Base-by-base conservation (phyloP, 768 basidiomycete genomes). In the Chiua virens region DNA sequence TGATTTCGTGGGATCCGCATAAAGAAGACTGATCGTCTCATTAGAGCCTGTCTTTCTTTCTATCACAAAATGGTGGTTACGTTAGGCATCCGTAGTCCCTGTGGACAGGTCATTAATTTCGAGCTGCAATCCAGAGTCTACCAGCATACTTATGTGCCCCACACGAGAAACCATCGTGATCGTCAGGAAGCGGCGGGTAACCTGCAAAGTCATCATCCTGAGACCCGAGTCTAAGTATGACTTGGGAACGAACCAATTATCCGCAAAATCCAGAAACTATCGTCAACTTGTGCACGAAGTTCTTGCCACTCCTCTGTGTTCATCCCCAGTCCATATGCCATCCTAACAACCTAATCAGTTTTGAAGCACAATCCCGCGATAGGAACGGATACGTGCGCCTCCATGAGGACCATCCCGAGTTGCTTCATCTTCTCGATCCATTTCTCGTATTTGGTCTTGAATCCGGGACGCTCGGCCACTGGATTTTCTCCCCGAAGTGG, bases 11-110 rank as follows among this genome's bases (percentile, higher is more conserved):
- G 86, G 80, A 64, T 95, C 93, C 27, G 91, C 83, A 60, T 85
- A 81, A n/a, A 96, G 73, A 59, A 97, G 83, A 17, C 92, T 93
- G n/a, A 47, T 54, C 22, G 7, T 42, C n/a, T 50, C 18, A 43
- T 59, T 50, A 57, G 55, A 47, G 45, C 30, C 18, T 10, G 30
- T 28, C 18, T 30, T 30, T 30, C 45, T 34, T 17, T 22, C 25
- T 25, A 45, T 44, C 41, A 51, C 25, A 46, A 42, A 47, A 30
- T 5, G 14, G 22, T 34, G 28, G 79, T 62, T 68, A 92, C 85
- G 93, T 95, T 56, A 92, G 67, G 69, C 91, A 94, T 22, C 94
- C 94, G 59, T 96, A 97, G 66, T 96, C 93, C 64, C 87, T 89
- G 68, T 30, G 30, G 25, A 36, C 42, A n/a, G n/a, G 9, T 47